These are phyloP conservation scores for Flaveria trinervia DNA, from an alignment of 129 eudicot species.

Conservation along the genomic window DNA sequence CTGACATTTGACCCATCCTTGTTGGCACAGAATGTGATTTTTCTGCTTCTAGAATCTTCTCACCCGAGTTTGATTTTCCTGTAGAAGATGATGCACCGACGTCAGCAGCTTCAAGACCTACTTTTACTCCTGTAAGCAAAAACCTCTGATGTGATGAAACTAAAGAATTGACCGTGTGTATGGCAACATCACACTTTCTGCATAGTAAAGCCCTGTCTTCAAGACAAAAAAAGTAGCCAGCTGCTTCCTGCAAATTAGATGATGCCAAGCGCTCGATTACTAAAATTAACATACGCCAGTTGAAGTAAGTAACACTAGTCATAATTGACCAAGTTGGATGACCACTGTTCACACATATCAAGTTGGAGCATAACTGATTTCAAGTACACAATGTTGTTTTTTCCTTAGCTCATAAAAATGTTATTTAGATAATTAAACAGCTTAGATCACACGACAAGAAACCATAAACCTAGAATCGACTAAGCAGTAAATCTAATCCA, in stretches of 20 bases:
- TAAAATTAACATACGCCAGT: background rate
- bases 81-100: slow-evolving; percentile 55
- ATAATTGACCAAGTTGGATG: background rate
- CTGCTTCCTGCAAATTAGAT: slow-evolving; percentile 58
- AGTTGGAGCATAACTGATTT: background rate
- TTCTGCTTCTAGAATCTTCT: slow-evolving; percentile 45
- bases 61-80: slow-evolving; percentile 52
- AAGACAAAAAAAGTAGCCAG: slow-evolving; percentile 88
- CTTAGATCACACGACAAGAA: background rate
- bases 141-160: slow-evolving; percentile 83
- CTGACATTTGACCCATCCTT: slow-evolving; percentile 34
- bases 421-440: background rate
- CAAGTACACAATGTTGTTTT: background rate
- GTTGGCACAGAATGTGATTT: slow-evolving; percentile 34
- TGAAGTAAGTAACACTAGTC: background rate
- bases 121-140: slow-evolving; percentile 90
- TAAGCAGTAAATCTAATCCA: background rate
- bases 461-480: background rate
- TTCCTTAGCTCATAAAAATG: background rate
- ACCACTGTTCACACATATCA: background rate
- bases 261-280: background rate
- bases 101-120: slow-evolving; percentile 68
- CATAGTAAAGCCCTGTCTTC: slow-evolving; percentile 94
- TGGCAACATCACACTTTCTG: slow-evolving; percentile 88
- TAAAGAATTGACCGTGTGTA: slow-evolving; percentile 64